Evolutionary conservation across 768 basidiomycete species (phyloP), one percentile per base, ranked within the genome.

Genomic region (Sporobolomyces pararoseus): DNA sequence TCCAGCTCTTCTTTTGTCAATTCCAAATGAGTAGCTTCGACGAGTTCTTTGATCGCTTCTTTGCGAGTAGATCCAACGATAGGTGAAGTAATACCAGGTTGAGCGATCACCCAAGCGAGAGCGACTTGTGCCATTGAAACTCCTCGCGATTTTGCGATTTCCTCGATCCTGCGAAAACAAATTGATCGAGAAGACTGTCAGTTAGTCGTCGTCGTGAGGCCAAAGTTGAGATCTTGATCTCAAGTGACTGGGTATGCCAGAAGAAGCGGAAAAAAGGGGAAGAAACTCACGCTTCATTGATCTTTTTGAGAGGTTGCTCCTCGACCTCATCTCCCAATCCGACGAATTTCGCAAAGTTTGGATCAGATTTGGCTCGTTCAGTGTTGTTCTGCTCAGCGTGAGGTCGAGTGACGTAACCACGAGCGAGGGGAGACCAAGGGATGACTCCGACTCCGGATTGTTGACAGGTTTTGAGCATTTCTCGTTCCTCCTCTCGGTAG

Each of bases 361-460:
- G 49, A 39, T 51, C 61, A 3, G 16, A 10, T 46, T 65, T 44
- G 0, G 66, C 63, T 35, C 73, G 70, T 13, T 37, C 55, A 7
- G 73, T 62, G 47, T 57, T 62, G 57, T 64, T n/a, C 49, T 71
- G 69, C 14, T 68, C 63, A 10, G 42, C n/a, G 19, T 31, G 44
- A 17, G 82, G 79, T 42, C 81, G 77, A 23, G 79, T 76, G 51
- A 80, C 78, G 63, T 76, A 76, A 13, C 82, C 82, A 27, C 80
- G 78, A 14, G 81, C 85, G 23, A 86, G 81, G 0, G 85, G 85
- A 14, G 84, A 85, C 85, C 86, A 87, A 0, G 85, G 85, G 57
- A 86, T 85, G 25, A 82, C 77, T 0, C 84, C 86, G 31, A 85
- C 84, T 37, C 84, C 84, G 50, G 63, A 59, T 23, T 46, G 52